phyloP scores from a whole-genome alignment of 306 rosid genomes.

The Citrullus mucosospermus region DNA sequence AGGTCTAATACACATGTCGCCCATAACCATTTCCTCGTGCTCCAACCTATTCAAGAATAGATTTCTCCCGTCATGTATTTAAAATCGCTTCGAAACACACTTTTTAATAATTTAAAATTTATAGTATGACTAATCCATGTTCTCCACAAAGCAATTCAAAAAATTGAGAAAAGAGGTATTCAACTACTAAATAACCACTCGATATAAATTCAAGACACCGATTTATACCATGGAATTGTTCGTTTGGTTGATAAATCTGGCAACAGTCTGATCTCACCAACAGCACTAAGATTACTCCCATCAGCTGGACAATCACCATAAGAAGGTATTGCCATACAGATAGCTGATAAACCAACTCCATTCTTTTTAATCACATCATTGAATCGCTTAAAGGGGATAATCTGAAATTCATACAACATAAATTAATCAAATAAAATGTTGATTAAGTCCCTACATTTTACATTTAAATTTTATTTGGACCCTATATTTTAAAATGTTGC shows the following conservation, averaged over 20 bases:
- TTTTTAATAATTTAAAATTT: too few species aligned
- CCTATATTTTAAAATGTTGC: too few species aligned
- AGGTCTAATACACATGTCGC: conserved; percentile 46
- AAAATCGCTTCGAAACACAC: too few species aligned
- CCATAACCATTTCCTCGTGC: conserved; percentile 81
- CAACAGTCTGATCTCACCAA: conserved; percentile 65
- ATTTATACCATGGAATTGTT: conserved; percentile 63
- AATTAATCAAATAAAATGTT: not conserved
- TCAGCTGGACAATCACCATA: conserved; percentile 34
- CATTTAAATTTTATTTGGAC: too few species aligned
- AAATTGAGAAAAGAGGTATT: too few species aligned
- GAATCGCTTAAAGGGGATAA: conserved; percentile 57
- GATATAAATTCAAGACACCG: too few species aligned
- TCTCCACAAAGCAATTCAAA: too few species aligned
- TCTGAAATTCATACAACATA: conserved; percentile 28
- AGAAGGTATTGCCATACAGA: conserved; percentile 55
- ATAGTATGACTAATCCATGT: too few species aligned
- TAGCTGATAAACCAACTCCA: conserved; percentile 55
- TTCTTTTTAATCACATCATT: conserved; percentile 28
- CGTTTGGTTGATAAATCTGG: conserved; percentile 77
- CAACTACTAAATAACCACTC: too few species aligned
- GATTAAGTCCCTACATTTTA: too few species aligned
- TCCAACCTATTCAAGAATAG: conserved; percentile 35
- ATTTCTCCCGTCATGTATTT: too few species aligned
- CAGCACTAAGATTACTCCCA: conserved; percentile 49